Percentiles rank a stretch among this genome's conserved stretches.
Conservation (phyloP, 2,329 filamentous ascomycete genomes). For the Cytospora piceae region DNA sequence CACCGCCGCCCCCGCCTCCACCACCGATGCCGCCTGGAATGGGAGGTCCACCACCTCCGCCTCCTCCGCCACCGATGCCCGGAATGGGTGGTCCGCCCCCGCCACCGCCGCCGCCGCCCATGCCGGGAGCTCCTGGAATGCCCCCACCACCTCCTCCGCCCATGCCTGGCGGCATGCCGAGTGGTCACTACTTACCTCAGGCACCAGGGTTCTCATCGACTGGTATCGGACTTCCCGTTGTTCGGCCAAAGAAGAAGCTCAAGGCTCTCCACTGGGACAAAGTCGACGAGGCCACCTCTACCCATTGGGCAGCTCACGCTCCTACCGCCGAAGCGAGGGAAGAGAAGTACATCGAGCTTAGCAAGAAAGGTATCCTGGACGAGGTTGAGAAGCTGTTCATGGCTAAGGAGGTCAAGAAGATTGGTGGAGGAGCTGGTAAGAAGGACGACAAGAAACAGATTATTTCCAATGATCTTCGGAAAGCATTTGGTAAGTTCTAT, state of each 20-base stretch:
- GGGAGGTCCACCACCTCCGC: conserved; percentile 41
- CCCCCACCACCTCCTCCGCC: conserved; percentile 43
- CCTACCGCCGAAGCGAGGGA: conserved; percentile 88
- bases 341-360: conserved; percentile 93
- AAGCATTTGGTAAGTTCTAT: conserved; percentile 70
- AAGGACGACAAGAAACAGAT: conserved; percentile 98
- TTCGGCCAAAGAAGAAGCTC: conserved; percentile 97
- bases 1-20: conserved; percentile 54
- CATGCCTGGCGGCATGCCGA: conserved; percentile 66
- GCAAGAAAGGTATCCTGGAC: conserved; percentile 91
- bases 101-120: conserved; percentile 34
- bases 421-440: conserved; percentile 72
- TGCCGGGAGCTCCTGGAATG: conserved; percentile 49
- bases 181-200: conserved; percentile 76
- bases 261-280: conserved; percentile 99
- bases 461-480: conserved; percentile 87
- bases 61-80: conserved; percentile 49
- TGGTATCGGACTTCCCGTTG: conserved; percentile 73
- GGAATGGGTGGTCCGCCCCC: conserved; percentile 41
- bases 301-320: conserved; percentile 87
- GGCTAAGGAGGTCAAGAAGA: conserved; percentile 92
- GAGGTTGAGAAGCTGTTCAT: conserved; percentile 97
- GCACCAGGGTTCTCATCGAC: conserved; percentile 59
- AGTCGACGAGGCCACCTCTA: conserved; percentile 87
- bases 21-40: conserved; percentile 44